These are phyloP conservation scores for Cryphonectria carpinicola DNA, from an alignment of 2,329 filamentous ascomycete species.

Conservation along the genomic window DNA sequence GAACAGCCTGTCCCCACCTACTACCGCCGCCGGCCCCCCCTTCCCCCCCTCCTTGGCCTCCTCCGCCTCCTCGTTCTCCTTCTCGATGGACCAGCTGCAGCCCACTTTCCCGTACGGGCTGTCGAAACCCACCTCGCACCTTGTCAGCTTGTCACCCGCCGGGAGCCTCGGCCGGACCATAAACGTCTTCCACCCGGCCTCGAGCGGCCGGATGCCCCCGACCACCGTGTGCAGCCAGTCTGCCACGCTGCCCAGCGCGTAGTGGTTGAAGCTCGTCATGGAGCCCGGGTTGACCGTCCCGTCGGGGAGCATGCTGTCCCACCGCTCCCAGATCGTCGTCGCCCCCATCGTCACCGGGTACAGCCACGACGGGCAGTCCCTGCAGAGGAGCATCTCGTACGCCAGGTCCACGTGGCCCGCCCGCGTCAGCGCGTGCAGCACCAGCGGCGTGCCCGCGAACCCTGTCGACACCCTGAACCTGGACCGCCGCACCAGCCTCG, in stretches of 20 bases:
- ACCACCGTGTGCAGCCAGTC: slow-evolving; percentile 43
- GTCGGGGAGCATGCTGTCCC: slow-evolving; percentile 45
- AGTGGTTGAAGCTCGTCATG: slow-evolving; percentile 49
- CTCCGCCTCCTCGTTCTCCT: not conserved
- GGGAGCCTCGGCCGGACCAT: slow-evolving; percentile 36
- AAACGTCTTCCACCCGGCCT: slow-evolving; percentile 39
- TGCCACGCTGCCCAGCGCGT: slow-evolving; percentile 44
- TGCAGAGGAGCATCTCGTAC: slow-evolving; percentile 54
- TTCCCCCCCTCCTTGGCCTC: too few relatives aligned
- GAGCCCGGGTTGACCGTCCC: slow-evolving; percentile 42
- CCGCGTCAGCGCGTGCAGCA: slow-evolving; percentile 28
- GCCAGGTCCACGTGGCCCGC: slow-evolving; percentile 39
- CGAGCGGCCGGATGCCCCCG: slow-evolving; percentile 36
- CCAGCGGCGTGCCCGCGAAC: slow-evolving; percentile 28
- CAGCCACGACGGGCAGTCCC: slow-evolving; percentile 43
- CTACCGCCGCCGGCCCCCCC: not conserved
- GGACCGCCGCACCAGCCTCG: slow-evolving; percentile 23
- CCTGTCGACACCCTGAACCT: slow-evolving; percentile 23
- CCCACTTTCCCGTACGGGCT: slow-evolving; percentile 25
- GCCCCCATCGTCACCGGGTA: slow-evolving; percentile 45
- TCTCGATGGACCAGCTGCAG: slow-evolving; percentile 23
- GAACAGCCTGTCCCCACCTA: slow-evolving; percentile 4
- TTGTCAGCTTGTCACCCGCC: slow-evolving; percentile 33
- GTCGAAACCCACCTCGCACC: slow-evolving; percentile 25
- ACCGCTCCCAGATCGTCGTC: slow-evolving; percentile 48